These are phyloP conservation scores for Immersiella caudata DNA, from an alignment of 495 filamentous ascomycete species.

Conservation along the genomic window DNA sequence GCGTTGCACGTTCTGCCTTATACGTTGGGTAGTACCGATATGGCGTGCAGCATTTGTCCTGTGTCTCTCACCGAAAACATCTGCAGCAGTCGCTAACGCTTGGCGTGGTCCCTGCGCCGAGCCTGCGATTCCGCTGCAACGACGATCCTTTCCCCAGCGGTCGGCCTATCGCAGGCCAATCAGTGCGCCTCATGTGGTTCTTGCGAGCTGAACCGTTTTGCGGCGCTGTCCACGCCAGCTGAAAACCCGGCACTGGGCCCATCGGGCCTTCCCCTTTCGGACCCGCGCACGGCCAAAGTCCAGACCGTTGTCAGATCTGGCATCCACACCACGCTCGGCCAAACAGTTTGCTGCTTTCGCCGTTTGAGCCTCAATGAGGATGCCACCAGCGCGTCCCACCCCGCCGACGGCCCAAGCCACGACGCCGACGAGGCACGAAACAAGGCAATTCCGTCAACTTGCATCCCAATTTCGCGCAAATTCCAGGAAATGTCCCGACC, in stretches of 20 bases:
- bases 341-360: slow-evolving; percentile 8
- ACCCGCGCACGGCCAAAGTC: not conserved
- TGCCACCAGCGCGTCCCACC: not conserved
- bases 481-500: not conserved
- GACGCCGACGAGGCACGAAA: not conserved
- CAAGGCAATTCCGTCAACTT: not conserved
- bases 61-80: slow-evolving; percentile 6
- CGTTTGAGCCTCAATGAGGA: slow-evolving; percentile 17
- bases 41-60: not conserved
- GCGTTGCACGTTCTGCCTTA: not conserved
- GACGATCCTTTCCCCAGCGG: slow-evolving; percentile 10
- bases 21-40: not conserved
- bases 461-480: slow-evolving; percentile 1
- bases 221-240: slow-evolving; percentile 24
- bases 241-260: slow-evolving; percentile 21
- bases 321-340: slow-evolving; percentile 1
- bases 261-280: not conserved
- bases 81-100: not conserved
- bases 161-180: slow-evolving; percentile 21
- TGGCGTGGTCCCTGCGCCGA: not conserved
- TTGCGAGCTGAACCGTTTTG: slow-evolving; percentile 29
- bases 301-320: not conserved
- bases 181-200: slow-evolving; percentile 3
- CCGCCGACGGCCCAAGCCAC: not conserved
- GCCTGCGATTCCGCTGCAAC: slow-evolving; percentile 9